Evolutionary conservation across 495 filamentous ascomycete genomes (phyloP).

Genomic region (Baudoinia panamericana): DNA sequence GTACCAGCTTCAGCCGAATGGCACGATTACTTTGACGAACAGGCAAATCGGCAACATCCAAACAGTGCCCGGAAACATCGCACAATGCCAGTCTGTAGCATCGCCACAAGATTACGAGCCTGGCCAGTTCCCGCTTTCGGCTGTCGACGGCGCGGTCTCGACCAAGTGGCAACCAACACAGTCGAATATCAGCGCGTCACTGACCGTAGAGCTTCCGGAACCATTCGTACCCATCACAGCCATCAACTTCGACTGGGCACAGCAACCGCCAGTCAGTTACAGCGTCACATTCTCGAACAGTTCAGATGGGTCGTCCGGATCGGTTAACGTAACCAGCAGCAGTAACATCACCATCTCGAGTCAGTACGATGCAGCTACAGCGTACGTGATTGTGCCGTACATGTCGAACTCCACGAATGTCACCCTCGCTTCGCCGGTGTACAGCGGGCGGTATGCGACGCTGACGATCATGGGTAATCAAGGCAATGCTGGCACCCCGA

Average conservation of each 20-base stretch:
- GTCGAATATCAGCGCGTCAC: constrained; percentile 34
- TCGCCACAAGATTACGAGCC: constrained; percentile 40
- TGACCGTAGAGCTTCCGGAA: constrained; percentile 33
- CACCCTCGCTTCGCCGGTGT: constrained; percentile 22
- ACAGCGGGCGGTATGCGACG: constrained; percentile 30
- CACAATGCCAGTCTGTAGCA: constrained; percentile 49
- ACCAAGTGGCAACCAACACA: constrained; percentile 59
- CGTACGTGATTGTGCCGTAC: constrained; percentile 27
- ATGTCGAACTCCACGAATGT: constrained; percentile 29
- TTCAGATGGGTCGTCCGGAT: constrained; percentile 30
- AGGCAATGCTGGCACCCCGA: constrained; percentile 19
- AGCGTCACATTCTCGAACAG: constrained; percentile 37
- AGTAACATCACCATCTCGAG: constrained; percentile 22
- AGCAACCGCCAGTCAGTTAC: constrained; percentile 44
- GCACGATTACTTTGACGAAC: constrained; percentile 47
- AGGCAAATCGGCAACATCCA: constrained; percentile 32
- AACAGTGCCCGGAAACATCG: constrained; percentile 46
- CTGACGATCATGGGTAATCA: constrained; percentile 37
- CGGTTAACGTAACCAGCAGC: constrained; percentile 16
- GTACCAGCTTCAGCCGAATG: constrained; percentile 38
- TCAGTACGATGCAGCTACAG: constrained; percentile 16
- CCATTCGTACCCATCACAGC: constrained; percentile 34
- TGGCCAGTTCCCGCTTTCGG: constrained; percentile 61
- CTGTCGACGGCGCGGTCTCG: constrained; percentile 54
- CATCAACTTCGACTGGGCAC: constrained; percentile 56